A percentile compares a stretch with the other conserved stretches of the same genome.
phyloP scores from a whole-genome alignment of 345 rosid genomes.

The Citrus sinensis region DVS_A1.0 CM039169.1:30158501-30159000 shows the following conservation, averaged over 20 bases:
- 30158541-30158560: not conserved
- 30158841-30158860: constrained; percentile 85
- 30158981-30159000: not conserved
- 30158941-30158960: not conserved
- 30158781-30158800: constrained; percentile 19
- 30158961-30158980: not conserved
- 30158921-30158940: not conserved
- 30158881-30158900: constrained; percentile 94
- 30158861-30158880: constrained; percentile 93
- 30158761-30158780: not conserved
- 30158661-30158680: not conserved
- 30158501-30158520: not conserved
- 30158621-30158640: not conserved
- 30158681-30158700: not conserved
- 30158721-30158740: not conserved
- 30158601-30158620: not conserved
- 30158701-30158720: not conserved
- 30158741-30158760: not conserved
- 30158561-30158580: not conserved
- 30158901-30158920: constrained; percentile 39
- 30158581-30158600: not conserved
- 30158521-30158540: not conserved
- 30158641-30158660: no score
- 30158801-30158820: constrained; percentile 73
- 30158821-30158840: constrained; percentile 84